These are phyloP conservation scores for Debaryomyces psychrophilus DNA, from an alignment of 1,139 yeast genomes.

Conservation along the genomic window DNA sequence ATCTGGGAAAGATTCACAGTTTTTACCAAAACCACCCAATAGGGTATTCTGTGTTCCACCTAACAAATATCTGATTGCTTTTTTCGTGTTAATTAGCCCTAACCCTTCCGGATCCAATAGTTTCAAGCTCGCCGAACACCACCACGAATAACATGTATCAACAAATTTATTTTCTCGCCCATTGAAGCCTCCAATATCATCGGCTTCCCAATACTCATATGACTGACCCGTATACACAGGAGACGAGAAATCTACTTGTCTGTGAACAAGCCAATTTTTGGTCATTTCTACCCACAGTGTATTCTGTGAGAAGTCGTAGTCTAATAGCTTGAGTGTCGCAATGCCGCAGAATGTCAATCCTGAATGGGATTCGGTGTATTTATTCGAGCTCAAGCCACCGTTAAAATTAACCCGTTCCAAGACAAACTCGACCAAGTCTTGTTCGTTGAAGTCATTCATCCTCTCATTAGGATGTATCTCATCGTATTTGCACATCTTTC, in stretches of 20 bases:
- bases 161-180: conserved; percentile 85
- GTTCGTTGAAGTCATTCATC: conserved; percentile 46
- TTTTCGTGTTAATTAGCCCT: conserved; percentile 38
- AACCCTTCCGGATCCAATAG: conserved; percentile 34
- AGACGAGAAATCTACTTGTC: conserved; percentile 56
- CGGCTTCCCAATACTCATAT: conserved; percentile 41
- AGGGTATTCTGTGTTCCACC: conserved; percentile 60
- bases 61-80: conserved; percentile 53
- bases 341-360: conserved; percentile 89
- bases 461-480: conserved; percentile 22
- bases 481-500: conserved; percentile 54
- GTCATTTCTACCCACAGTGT: conserved; percentile 41
- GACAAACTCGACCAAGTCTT: conserved; percentile 44
- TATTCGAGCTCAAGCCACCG: conserved; percentile 63
- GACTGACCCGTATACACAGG: conserved; percentile 24
- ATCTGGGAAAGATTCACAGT: conserved; percentile 64
- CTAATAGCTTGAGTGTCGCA: conserved; percentile 58
- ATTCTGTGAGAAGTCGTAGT: conserved; percentile 21
- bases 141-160: conserved; percentile 92
- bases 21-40: conserved; percentile 85
- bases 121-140: conserved; percentile 71
- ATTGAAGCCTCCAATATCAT: conserved; percentile 79
- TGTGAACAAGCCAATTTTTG: conserved; percentile 59
- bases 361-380: conserved; percentile 71
- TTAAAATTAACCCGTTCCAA: conserved; percentile 47